phyloP scores from a whole-genome alignment of 202 grass and related monocot species.

The Brachypodium distachyon region DNA sequence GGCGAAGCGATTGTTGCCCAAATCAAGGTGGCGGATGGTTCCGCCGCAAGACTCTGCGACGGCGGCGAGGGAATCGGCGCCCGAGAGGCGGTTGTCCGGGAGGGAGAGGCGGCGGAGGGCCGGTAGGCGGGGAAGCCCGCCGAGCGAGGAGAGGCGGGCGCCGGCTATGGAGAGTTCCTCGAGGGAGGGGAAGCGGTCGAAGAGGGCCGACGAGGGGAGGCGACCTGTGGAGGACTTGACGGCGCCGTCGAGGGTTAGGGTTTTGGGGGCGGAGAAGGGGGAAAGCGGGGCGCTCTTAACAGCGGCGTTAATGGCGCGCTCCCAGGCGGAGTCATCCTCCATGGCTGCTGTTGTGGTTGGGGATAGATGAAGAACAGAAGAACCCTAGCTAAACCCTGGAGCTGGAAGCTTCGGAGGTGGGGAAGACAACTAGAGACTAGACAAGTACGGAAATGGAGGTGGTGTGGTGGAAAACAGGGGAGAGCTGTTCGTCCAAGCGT shows the following conservation, averaged over 20 bases:
- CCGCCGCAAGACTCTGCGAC: conserved; percentile 41
- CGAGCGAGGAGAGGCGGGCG: conserved; percentile 62
- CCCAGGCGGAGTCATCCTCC: conserved; percentile 59
- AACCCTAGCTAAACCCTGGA: conserved; percentile 61
- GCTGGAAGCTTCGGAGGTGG: not conserved
- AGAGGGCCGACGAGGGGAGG: conserved; percentile 51
- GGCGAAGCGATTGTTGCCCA: conserved; percentile 75
- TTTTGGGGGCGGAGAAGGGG: conserved; percentile 17
- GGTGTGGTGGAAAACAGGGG: not conserved
- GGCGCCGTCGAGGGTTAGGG: conserved; percentile 63
- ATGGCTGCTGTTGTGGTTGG: conserved; percentile 5
- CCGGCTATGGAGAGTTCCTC: conserved; percentile 75
- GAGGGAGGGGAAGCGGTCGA: conserved; percentile 43
- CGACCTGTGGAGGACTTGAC: conserved; percentile 59
- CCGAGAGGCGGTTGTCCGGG: conserved; percentile 74
- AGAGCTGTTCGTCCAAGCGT: not conserved
- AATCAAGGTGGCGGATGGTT: conserved; percentile 57
- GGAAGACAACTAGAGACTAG: too few relatives aligned
- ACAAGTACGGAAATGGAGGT: not conserved
- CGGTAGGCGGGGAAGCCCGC: conserved; percentile 52
- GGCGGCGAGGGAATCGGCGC: conserved; percentile 36
- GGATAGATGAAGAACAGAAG: conserved; percentile 8
- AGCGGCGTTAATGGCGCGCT: conserved; percentile 48
- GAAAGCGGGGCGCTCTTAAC: conserved; percentile 23
- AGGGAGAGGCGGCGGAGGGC: conserved; percentile 72